Conservation (phyloP, 108 stramenopile species). For the Stephanodiscus triporus region DNA sequence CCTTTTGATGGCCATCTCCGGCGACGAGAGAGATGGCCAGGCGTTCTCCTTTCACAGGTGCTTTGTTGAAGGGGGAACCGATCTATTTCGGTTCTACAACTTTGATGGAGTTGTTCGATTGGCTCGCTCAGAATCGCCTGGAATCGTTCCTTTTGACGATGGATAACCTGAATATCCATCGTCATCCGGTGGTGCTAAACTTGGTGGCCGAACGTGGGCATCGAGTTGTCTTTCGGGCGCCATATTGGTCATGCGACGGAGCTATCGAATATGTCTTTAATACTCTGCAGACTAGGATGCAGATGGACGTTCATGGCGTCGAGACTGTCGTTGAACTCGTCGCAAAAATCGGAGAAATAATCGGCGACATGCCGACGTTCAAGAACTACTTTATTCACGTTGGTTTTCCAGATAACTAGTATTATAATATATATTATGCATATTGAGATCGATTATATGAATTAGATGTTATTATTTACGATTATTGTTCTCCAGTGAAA, state of each 20-base stretch:
- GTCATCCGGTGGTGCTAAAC: too few relatives aligned
- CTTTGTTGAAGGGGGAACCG: too few relatives aligned
- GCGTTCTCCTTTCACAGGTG: too few relatives aligned
- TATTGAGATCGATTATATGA: too few relatives aligned
- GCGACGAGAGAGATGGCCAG: background rate
- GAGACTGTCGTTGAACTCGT: background rate
- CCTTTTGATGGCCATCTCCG: too few relatives aligned
- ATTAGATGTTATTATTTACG: too few relatives aligned
- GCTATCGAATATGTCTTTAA: slow-evolving; percentile 28
- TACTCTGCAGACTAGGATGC: slow-evolving; percentile 9
- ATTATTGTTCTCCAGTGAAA: too few relatives aligned
- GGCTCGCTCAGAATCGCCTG: background rate
- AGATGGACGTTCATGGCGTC: background rate
- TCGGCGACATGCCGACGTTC: background rate
- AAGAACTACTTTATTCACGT: background rate
- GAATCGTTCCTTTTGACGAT: slow-evolving; percentile 11
- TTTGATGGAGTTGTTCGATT: background rate
- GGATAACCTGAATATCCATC: too few relatives aligned
- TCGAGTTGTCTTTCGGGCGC: slow-evolving; percentile 3
- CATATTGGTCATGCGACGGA: slow-evolving; percentile 18
- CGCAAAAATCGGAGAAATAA: background rate
- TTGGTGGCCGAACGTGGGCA: slow-evolving; percentile 2
- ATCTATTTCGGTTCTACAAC: slow-evolving; percentile 5
- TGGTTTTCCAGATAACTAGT: background rate
- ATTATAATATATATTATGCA: too few relatives aligned